Base-by-base conservation (phyloP, 2,329 filamentous ascomycete genomes). In the Hyphodiscus sp. region DNA sequence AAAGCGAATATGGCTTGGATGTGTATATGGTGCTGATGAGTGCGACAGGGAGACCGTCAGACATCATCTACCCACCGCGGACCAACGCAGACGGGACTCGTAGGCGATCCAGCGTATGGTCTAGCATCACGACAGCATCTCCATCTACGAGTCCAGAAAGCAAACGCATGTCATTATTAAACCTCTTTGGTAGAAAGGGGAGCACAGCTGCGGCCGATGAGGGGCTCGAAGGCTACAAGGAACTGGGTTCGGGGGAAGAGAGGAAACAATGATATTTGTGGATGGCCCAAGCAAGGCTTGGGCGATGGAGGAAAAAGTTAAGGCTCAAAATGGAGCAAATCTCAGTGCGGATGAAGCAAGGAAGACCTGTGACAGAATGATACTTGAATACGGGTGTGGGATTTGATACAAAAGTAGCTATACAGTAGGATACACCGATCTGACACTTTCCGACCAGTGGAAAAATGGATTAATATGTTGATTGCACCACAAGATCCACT, bases 11-110 rank as follows among this genome's bases (percentile, higher is more conserved):
- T 8, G 23, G 11, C 33, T 38, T n/a, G 16, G 16, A 38, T 38
- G 5, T 38, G 7, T 49, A 26, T 20, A 6, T 41, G 19, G 10
- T 38, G 7, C n/a, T 49, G 33, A 42, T 53, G 33, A 54, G 30
- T 15, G 10, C 11, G 2, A 52, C 49, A 67, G 65, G 65, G 1
- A 60, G 57, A 58, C 65, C 63, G 30, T 66, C 64, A 8, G 65
- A 67, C 26, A 47, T 63, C 6, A 63, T 65, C n/a, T 63, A 62
- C 20, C 59, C 63, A 15, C 19, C 50, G 2, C 49, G 57, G 10
- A 20, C 42, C 4, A 63, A 64, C 38, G 20, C 53, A 16, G 60
- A 62, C 44, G 60, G 61, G 0, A 60, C 59, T 20, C 47, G 54
- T 41, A 52, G 62, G 20, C 58, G 58, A 29, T 60, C 60, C 16